Conservation (phyloP, 2,329 filamentous ascomycete genomes). For the Mycogone perniciosa region DNA sequence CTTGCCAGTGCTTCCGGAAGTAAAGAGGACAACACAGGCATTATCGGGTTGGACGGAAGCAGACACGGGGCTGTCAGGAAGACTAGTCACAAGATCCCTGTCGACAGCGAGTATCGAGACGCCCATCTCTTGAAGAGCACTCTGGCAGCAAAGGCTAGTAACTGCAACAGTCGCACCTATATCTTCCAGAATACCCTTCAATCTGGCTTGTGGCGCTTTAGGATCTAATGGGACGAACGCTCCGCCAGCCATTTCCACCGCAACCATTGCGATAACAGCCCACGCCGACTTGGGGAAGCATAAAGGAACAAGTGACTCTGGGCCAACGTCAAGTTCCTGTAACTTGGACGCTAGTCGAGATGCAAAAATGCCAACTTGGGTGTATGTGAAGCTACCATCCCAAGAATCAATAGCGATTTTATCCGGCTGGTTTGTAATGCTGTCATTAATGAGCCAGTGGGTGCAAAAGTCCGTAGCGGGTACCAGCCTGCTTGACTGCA, state of each 20-base stretch:
- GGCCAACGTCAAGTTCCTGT: conserved; percentile 14
- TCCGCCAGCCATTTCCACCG: conserved; percentile 22
- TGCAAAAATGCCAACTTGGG: conserved; percentile 8
- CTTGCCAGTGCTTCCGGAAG: conserved; percentile 44
- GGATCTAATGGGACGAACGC: conserved; percentile 2
- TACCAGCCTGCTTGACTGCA: not conserved
- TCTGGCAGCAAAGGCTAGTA: not conserved
- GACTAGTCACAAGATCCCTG: not conserved
- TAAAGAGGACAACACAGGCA: conserved; percentile 38
- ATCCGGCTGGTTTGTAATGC: not conserved
- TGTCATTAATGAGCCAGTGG: not conserved
- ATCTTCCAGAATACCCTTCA: not conserved
- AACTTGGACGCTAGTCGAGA: not conserved
- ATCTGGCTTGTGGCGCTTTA: not conserved
- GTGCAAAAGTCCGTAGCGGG: not conserved
- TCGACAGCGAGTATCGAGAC: not conserved
- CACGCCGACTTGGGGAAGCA: conserved; percentile 17
- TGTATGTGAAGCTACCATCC: conserved; percentile 17
- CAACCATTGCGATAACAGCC: conserved; percentile 19
- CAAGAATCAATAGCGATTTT: conserved; percentile 11
- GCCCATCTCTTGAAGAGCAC: not conserved
- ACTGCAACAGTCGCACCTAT: not conserved
- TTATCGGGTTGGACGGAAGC: not conserved
- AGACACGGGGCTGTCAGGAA: not conserved
- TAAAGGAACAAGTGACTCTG: conserved; percentile 13